Evolutionary conservation across 768 basidiomycete species (phyloP).

Genomic region (Hypholoma sublateritium): DNA sequence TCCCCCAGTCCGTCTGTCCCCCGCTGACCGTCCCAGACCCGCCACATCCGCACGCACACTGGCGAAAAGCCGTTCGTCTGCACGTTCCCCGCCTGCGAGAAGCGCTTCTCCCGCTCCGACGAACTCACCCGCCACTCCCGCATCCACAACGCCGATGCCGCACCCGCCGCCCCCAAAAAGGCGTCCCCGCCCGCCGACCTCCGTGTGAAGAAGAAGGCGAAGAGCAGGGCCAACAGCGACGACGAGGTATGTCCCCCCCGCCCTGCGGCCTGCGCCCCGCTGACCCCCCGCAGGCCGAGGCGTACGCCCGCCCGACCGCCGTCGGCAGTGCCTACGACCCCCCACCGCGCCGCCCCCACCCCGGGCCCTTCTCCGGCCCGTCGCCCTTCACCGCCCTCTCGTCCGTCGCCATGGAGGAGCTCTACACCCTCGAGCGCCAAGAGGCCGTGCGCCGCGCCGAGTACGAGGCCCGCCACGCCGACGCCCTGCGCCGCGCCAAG

Average conservation of each 20-base stretch:
- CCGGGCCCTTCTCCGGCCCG: conserved; percentile 23
- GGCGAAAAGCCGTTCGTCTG: conserved; percentile 97
- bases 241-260: conserved; percentile 63
- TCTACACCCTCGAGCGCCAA: conserved; percentile 84
- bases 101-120: conserved; percentile 97
- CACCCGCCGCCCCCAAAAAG: conserved; percentile 14
- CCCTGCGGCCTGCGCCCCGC: conserved; percentile 7
- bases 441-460: conserved; percentile 86
- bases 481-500: conserved; percentile 68
- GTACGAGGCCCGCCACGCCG: conserved; percentile 77
- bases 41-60: conserved; percentile 97
- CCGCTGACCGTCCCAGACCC: conserved; percentile 59
- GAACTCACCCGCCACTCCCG: conserved; percentile 95
- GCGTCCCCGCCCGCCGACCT: conserved; percentile 22
- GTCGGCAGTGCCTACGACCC: conserved; percentile 42
- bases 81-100: conserved; percentile 92
- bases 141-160: conserved; percentile 75
- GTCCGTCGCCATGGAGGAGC: conserved; percentile 82
- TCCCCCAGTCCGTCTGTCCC: conserved; percentile 1
- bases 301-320: conserved; percentile 58
- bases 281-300: conserved; percentile 40
- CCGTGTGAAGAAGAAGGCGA: conserved; percentile 73
- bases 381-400: conserved; percentile 70
- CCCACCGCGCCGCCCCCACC: conserved; percentile 29
- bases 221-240: conserved; percentile 77